phyloP scores from a whole-genome alignment of 116 monocot genomes.

The Trichopus zeylanicus region DNA sequence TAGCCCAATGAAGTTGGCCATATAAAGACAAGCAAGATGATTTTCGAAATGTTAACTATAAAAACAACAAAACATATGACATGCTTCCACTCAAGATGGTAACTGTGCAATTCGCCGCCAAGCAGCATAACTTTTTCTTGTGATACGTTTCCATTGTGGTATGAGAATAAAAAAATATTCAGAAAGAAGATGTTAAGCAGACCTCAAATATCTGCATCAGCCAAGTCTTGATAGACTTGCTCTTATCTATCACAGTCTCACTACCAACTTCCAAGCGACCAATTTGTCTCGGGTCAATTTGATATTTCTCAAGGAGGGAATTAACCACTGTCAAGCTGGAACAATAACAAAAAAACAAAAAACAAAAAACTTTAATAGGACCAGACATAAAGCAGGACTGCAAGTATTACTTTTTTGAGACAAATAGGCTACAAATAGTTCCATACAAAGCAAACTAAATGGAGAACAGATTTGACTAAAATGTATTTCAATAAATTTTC shows the following conservation, averaged over 20 bases:
- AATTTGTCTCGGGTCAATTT: slow-evolving; percentile 79
- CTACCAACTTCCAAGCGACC: slow-evolving; percentile 95
- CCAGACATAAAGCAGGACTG: background rate
- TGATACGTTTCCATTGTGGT: background rate
- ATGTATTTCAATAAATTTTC: no score
- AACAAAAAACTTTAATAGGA: no score
- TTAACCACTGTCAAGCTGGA: slow-evolving; percentile 86
- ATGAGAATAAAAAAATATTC: background rate
- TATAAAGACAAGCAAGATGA: no score
- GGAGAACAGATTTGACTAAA: no score
- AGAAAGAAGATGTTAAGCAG: background rate
- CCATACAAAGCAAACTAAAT: no score
- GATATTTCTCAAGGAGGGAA: slow-evolving; percentile 81
- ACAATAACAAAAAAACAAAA: background rate
- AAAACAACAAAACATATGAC: no score
- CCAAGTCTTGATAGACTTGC: slow-evolving; percentile 98
- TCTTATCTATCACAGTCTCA: slow-evolving; percentile 98
- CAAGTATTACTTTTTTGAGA: no score
- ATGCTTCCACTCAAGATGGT: no score
- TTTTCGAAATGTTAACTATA: no score
- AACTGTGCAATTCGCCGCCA: no score
- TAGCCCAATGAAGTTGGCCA: background rate
- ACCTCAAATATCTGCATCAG: slow-evolving; percentile 98
- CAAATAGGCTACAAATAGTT: no score
- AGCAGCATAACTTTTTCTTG: background rate